Base-by-base conservation (phyloP, 2,329 filamentous ascomycete genomes). In the Thermochaetoides dissita region DNA sequence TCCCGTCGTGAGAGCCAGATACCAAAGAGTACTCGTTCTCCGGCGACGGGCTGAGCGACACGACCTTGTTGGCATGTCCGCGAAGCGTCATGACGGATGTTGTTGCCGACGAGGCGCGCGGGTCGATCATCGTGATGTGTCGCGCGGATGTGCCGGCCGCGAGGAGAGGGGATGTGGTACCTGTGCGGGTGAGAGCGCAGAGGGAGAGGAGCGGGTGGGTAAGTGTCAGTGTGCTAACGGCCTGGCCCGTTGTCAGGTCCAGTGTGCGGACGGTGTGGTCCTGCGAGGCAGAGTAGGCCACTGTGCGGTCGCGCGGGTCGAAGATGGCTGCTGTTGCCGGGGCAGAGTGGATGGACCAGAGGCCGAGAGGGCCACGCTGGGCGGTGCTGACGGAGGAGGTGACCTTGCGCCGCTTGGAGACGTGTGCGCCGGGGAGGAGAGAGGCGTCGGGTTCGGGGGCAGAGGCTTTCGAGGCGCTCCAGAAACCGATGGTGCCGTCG, bases 61-160 rank as follows among this genome's bases (percentile, higher is more conserved):
- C 65, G 11, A 80, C 69, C 65, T 74, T 74, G 65, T 94, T 94
- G 46, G 77, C 77, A 64, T 96, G 89, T 1, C 89, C 89, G 31
- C 86, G 76, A 12, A 95, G 74, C n/a, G 86, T 94, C 78, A 95
- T 84, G 34, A 86, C 84, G 8, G 81, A 77, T 24, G 89, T 83
- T 1, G 79, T 74, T 1, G 78, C 74, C 3, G 86, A 82, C 3
- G 79, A 82, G 30, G 76, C 81, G 41, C 91, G 78, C 3, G 89
- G 89, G 60, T 98, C 91, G 51, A 96, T 76, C n/a, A 98, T 72
- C 1, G 86, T 89, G 57, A 98, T 84, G 63, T 94, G 85, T 43
- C 87, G 74, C 17, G 85, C 84, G 10, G 81, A 81, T 2, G 85
- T 94, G 45, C 88, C 91, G 17, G 85, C 81, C 3, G 76, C 76